phyloP scores from a whole-genome alignment of 495 filamentous ascomycete genomes.

The Rhypophila decipiens region DNA sequence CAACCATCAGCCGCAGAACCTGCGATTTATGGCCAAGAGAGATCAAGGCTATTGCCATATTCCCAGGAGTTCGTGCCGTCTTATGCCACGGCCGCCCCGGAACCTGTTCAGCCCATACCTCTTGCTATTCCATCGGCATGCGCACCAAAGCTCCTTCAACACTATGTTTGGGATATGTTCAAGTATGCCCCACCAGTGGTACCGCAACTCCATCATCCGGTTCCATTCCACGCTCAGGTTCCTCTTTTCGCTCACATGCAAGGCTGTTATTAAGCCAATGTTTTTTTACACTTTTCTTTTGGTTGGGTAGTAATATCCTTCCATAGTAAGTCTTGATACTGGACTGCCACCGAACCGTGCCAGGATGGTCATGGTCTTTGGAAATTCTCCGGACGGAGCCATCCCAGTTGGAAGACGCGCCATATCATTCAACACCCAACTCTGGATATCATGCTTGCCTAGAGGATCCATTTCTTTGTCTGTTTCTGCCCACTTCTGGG shows the following conservation, averaged over 20 bases:
- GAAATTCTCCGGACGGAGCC: too few species aligned
- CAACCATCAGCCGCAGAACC: slow-evolving; percentile 19
- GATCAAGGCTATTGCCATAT: slow-evolving; percentile 25
- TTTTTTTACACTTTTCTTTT: background rate
- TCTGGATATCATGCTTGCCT: too few species aligned
- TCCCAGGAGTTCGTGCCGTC: slow-evolving; percentile 38
- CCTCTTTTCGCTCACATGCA: slow-evolving; percentile 40
- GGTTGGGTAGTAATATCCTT: background rate
- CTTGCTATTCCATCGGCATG: slow-evolving; percentile 19
- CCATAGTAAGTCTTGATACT: slow-evolving; percentile 3
- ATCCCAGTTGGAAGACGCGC: too few species aligned
- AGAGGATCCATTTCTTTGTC: too few species aligned
- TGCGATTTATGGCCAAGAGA: slow-evolving; percentile 37
- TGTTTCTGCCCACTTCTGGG: background rate
- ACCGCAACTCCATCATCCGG: slow-evolving; percentile 32
- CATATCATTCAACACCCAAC: too few species aligned
- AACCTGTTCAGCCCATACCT: slow-evolving; percentile 20
- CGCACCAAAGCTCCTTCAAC: slow-evolving; percentile 32
- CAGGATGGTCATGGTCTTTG: background rate
- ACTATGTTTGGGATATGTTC: slow-evolving; percentile 39
- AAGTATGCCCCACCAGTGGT: slow-evolving; percentile 28
- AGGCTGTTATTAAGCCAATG: slow-evolving; percentile 38
- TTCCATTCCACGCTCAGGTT: slow-evolving; percentile 44
- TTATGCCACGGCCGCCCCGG: slow-evolving; percentile 17
- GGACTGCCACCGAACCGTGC: too few species aligned